phyloP scores from a whole-genome alignment of 176 grass and related monocot species.

The Aegilops umbellulata region DNA sequence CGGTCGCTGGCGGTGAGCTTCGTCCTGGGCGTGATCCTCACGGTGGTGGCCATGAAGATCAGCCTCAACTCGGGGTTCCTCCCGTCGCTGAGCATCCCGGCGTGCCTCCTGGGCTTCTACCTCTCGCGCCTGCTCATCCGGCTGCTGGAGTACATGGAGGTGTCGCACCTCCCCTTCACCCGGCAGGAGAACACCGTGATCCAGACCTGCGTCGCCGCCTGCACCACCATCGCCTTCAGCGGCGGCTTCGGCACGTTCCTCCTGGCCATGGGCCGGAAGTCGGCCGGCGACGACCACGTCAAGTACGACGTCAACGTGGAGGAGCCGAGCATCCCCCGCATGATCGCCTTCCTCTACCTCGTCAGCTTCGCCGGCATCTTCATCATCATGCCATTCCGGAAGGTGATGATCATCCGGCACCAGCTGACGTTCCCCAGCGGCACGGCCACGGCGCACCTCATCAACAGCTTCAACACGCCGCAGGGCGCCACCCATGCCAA shows the following conservation, averaged over 20 bases:
- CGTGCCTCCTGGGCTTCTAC: conserved; percentile 24
- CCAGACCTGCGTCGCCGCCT: conserved; percentile 29
- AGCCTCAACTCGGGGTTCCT: conserved; percentile 37
- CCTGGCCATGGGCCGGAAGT: conserved; percentile 8
- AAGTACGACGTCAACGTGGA: conserved; percentile 5
- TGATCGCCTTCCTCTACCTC: conserved; percentile 45
- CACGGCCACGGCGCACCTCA: conserved; percentile 58
- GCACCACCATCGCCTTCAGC: conserved; percentile 22
- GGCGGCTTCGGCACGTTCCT: conserved; percentile 36
- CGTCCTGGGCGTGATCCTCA: conserved; percentile 3
- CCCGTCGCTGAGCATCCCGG: conserved; percentile 22
- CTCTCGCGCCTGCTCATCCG: background rate
- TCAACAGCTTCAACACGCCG: conserved; percentile 70
- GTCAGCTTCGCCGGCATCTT: conserved; percentile 64
- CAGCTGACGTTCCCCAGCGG: conserved; percentile 58
- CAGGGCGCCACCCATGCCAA: conserved; percentile 27
- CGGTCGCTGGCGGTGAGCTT: conserved; percentile 25
- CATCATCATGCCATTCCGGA: conserved; percentile 47
- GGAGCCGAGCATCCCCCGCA: conserved; percentile 29
- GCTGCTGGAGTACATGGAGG: background rate
- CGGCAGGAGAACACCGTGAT: conserved; percentile 34
- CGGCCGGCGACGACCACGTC: background rate
- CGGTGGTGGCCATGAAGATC: conserved; percentile 36
- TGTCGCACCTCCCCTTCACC: conserved; percentile 20
- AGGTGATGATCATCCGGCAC: conserved; percentile 66